Evolutionary conservation across 1,139 yeast genomes (phyloP).

Genomic region (Protomyces pachydermus): DNA sequence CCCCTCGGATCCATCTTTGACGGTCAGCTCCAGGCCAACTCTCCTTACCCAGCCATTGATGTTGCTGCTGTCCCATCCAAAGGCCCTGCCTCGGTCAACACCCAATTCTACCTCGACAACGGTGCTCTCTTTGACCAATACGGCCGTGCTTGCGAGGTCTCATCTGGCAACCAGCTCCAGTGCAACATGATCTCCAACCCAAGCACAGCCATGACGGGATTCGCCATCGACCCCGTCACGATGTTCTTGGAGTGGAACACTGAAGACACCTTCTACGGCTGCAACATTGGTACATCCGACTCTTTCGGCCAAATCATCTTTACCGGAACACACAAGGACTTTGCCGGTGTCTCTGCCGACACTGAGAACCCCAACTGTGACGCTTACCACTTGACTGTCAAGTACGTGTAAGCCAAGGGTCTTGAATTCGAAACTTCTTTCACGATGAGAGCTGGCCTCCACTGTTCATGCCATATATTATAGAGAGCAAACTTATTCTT

Average conservation of each 20-base stretch:
- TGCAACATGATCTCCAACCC: background rate
- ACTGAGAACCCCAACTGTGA: slow-evolving; percentile 1
- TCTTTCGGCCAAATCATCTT: background rate
- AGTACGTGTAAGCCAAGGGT: background rate
- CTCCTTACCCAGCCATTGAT: background rate
- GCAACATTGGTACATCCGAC: background rate
- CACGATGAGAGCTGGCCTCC: background rate
- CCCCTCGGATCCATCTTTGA: background rate
- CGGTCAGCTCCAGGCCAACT: background rate
- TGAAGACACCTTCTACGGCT: background rate
- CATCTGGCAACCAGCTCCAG: background rate
- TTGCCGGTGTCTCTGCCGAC: background rate
- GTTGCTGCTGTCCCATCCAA: background rate
- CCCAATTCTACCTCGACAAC: background rate
- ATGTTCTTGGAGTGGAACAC: background rate
- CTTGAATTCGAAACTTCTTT: no score
- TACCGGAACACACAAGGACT: background rate
- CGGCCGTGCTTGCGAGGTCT: background rate
- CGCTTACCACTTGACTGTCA: background rate
- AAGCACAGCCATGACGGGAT: background rate
- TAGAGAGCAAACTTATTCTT: no score
- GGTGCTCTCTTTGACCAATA: background rate
- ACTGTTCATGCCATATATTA: no score
- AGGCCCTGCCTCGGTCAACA: background rate
- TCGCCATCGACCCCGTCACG: background rate